Evolutionary conservation across 2,329 filamentous ascomycete genomes (phyloP), one percentile per base, ranked within the genome.

Genomic region (Sphaerulina populicola): DNA sequence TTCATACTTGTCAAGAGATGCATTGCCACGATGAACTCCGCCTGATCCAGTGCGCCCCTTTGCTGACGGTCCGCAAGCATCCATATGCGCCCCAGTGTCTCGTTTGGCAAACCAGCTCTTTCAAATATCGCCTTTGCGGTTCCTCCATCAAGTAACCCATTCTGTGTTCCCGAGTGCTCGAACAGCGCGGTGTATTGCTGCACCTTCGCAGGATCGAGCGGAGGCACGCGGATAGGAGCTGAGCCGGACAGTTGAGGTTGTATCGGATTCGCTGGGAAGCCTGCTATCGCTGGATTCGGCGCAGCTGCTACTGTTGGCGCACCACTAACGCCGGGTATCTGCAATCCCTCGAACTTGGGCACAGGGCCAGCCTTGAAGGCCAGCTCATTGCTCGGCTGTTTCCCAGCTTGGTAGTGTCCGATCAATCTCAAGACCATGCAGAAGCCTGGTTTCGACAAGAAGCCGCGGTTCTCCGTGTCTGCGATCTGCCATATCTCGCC

Each of bases 401-500:
- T 82, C 63, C 88, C 87, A 58, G 85, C 87, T 72, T 98, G 93
- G 58, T 89, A 90, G 73, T 97, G 93, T 54, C 89, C 93, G 67
- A 98, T 97, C 67, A 98, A 81, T 64, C 93, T 82, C 66, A 98
- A 73, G 52, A 94, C 93, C 67, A 95, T 81, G 55, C 90, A 88
- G 72, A 98, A 98, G 67, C 91, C 93, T 38, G 89, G 81, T 15
- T 89, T 89, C 31, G 90, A 96, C 60, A 98, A 76, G 60, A 97
- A 86, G 47, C 93, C 93, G 58, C 90, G 82, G 74, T 98, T 98
- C 74, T 97, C 91, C 60, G 81, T 89, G 73, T 98, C 93, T 61
- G 93, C 91, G 68, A 98, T 93, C 73, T 97, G 91, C 93, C 93
- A 98, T 77, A 98, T 97, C 86, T 94, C 84, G 70, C 91, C 93